Evolutionary conservation across 2,329 filamentous ascomycete species (phyloP), one percentile per base, ranked within the genome.

Genomic region (Cytospora chrysosperma): DNA sequence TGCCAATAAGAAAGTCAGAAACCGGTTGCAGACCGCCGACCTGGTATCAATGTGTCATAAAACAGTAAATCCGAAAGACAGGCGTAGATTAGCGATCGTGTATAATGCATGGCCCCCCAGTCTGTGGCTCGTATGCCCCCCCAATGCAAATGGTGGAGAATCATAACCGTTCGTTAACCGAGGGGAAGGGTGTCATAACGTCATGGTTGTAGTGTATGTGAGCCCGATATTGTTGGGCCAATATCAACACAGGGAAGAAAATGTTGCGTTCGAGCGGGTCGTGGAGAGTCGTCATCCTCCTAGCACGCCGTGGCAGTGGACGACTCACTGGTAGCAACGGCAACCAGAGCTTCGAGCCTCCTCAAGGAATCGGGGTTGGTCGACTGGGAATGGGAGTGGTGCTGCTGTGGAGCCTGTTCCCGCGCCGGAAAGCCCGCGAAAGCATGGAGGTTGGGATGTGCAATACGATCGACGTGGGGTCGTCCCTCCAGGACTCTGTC

Each of bases 341-440:
- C 85, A n/a, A 88, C 86, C 10, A 89, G 78, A 27, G 86, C 84
- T 65, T 88, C 83, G 6, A 89, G 74, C 47, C 85, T 78, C 56
- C 80, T 77, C 81, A 87, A 82, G 50, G 84, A 81, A 49, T 78
- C 68, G 63, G 76, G 56, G 65, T 74, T 73, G 6, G 73, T 72
- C 53, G 75, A 74, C 2, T 72, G 32, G 32, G 32, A 34, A 34
- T 72, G 73, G 24, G 70, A 70, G 10, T 72, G 68, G 47, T 72
- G 70, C 30, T 75, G 70, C 9, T 71, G 63, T 6, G 69, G 65
- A 4, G 69, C 68, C 21, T 70, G 67, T 15, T 76, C 73, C 57
- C 78, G 72, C 17, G 72, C 72, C 2, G 82, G 83, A 52, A 85
- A 85, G 0, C 81, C 82, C 27, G 78, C 74, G 64, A 85, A 85